phyloP scores from a whole-genome alignment of 1,139 yeast genomes.

The Geotrichum bryndzae region DNA sequence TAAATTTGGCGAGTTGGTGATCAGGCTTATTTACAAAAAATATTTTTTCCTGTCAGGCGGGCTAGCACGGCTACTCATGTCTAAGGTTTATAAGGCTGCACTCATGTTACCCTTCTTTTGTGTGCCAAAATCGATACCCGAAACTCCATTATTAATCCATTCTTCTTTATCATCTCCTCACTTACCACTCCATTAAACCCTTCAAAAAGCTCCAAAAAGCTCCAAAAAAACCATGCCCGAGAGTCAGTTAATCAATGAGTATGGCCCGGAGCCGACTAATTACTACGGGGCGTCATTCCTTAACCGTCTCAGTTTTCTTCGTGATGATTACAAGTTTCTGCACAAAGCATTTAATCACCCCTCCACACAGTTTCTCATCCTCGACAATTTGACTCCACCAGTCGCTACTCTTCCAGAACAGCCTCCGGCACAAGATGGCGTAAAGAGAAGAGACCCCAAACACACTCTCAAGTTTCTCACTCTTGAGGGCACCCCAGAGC shows the following conservation, averaged over 20 bases:
- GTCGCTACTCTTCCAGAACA: constrained; percentile 21
- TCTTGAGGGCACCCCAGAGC: constrained; percentile 22
- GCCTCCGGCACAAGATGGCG: not conserved
- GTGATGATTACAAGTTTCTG: constrained; percentile 62
- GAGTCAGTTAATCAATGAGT: constrained; percentile 1
- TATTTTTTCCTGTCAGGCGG: too few species aligned
- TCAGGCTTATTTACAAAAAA: too few species aligned
- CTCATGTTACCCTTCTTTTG: too few species aligned
- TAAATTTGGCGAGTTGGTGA: too few species aligned
- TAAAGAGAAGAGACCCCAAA: not conserved
- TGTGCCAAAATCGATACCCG: too few species aligned
- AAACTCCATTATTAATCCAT: too few species aligned
- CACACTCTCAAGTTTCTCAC: constrained; percentile 21
- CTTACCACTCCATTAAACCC: too few species aligned
- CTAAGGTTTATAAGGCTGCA: too few species aligned
- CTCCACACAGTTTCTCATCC: constrained; percentile 54
- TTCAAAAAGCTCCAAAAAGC: too few species aligned
- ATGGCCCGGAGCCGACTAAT: constrained; percentile 27
- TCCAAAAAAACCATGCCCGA: not conserved
- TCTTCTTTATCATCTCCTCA: too few species aligned
- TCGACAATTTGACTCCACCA: constrained; percentile 34
- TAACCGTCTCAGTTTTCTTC: constrained; percentile 72
- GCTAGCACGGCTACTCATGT: too few species aligned
- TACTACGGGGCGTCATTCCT: constrained; percentile 52
- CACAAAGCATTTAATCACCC: constrained; percentile 46